Conservation (phyloP, 306 rosid species). For the Dalbergia cochinchinensis region DNA sequence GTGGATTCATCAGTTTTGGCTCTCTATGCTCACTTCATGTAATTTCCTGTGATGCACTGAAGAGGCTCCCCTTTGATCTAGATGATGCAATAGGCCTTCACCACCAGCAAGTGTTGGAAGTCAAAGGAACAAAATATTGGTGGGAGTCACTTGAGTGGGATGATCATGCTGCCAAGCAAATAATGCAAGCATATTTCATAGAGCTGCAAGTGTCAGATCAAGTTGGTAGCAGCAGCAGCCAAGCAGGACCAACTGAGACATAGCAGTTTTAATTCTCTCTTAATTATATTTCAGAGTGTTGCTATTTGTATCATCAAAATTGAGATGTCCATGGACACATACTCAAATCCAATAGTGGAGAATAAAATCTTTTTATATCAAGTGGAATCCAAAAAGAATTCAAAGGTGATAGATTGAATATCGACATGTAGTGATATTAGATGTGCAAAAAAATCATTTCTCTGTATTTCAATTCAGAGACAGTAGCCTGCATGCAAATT, state of each 20-base stretch:
- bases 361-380: no score
- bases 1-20: slow-evolving; percentile 13
- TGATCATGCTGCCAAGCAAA: slow-evolving; percentile 17
- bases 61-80: slow-evolving; percentile 38
- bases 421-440: no score
- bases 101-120: slow-evolving; percentile 17
- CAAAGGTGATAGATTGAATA: no score
- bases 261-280: neutral
- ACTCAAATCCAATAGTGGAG: no score
- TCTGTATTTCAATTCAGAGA: no score
- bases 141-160: slow-evolving; percentile 41
- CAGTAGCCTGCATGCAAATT: no score
- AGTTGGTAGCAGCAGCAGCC: slow-evolving; percentile 24
- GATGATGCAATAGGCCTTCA: slow-evolving; percentile 2
- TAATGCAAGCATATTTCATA: slow-evolving; percentile 4
- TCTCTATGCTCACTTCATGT: slow-evolving; percentile 19
- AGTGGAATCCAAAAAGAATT: no score
- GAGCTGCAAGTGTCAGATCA: slow-evolving; percentile 7
- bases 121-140: slow-evolving; percentile 41
- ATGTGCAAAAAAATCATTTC: no score
- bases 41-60: slow-evolving; percentile 30
- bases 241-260: neutral
- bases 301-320: no score
- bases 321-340: no score
- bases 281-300: no score